Conservation (phyloP, 108 stramenopile genomes). For the Skeletonema marinoi region DNA sequence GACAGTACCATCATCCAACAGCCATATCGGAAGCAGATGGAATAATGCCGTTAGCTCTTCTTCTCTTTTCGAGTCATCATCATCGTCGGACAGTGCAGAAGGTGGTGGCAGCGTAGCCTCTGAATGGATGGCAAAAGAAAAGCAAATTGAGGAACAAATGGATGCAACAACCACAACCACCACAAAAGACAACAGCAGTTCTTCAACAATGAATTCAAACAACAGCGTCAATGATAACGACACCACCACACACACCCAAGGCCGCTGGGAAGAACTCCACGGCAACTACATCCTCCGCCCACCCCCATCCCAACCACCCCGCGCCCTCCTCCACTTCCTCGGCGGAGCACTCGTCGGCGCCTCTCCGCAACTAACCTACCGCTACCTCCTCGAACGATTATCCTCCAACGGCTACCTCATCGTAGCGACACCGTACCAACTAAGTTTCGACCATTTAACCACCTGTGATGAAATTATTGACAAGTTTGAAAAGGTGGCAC, state of each 20-base stretch:
- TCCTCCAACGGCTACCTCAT: conserved; percentile 85
- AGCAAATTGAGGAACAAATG: conserved; percentile 45
- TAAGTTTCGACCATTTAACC: conserved; percentile 89
- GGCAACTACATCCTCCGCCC: conserved; percentile 85
- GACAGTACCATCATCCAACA: background rate
- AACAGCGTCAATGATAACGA: background rate
- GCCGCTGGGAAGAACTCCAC: conserved; percentile 73
- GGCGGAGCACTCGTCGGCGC: conserved; percentile 92
- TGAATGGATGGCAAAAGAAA: conserved; percentile 49
- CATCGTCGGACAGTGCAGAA: background rate
- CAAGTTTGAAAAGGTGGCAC: conserved; percentile 85
- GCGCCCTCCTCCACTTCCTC: conserved; percentile 85
- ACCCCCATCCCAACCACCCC: background rate
- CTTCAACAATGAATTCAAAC: background rate
- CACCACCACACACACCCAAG: background rate
- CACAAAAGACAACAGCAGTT: background rate
- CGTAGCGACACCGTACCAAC: conserved; percentile 92
- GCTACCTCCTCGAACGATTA: conserved; percentile 82
- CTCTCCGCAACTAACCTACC: conserved; percentile 88
- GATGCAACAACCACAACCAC: background rate
- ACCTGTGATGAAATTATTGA: conserved; percentile 87
- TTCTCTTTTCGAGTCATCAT: background rate
- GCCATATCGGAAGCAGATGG: background rate
- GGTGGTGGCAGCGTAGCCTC: conserved; percentile 19
- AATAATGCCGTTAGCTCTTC: background rate